A percentile compares a stretch with the other conserved stretches of the same genome.
Evolutionary conservation across 202 grass and related monocot species (phyloP).

Genomic region (Saccharum hybrid): DNA sequence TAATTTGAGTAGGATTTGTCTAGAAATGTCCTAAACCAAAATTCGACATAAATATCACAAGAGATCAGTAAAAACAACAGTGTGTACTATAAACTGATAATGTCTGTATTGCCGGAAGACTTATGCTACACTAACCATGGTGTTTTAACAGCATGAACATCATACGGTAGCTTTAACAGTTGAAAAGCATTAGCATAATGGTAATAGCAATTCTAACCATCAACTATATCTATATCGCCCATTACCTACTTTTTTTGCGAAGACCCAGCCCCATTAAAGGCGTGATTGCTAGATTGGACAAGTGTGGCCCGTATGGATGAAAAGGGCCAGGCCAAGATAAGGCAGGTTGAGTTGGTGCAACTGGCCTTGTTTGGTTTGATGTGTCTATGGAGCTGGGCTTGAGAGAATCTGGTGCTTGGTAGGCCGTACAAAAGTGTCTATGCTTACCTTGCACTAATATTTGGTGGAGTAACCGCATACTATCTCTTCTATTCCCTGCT

Average conservation of each 20-base stretch:
- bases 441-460: no score
- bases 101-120: not conserved
- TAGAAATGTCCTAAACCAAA: conserved; percentile 32
- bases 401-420: not conserved
- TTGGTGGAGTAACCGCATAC: no score
- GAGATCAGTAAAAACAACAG: conserved; percentile 16
- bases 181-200: not conserved
- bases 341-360: not conserved
- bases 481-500: no score
- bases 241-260: not conserved
- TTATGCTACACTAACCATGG: not conserved
- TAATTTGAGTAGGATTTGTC: not conserved
- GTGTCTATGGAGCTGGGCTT: not conserved
- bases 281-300: not conserved
- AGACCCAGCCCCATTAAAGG: not conserved
- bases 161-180: no score
- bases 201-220: not conserved
- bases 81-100: not conserved
- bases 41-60: not conserved
- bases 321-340: not conserved
- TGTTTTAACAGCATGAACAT: not conserved
- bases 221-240: not conserved
- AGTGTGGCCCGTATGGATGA: not conserved
- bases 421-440: not conserved
- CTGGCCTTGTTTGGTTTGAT: not conserved